These are phyloP conservation scores for Salix caprea DNA, from an alignment of 345 rosid genomes.

Conservation along the genomic window DNA sequence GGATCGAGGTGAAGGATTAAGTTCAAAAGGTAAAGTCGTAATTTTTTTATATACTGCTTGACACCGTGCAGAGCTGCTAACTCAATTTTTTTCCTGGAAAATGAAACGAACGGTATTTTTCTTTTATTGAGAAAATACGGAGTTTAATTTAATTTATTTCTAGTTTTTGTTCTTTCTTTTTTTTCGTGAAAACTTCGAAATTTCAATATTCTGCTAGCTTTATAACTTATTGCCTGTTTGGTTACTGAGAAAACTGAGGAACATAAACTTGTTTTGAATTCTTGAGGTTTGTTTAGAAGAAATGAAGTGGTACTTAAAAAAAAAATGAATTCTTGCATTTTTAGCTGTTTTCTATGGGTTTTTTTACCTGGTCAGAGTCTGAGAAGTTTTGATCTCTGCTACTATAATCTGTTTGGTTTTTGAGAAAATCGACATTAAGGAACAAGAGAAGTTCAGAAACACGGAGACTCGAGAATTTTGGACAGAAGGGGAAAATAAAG, in stretches of 20 bases:
- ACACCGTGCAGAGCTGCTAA: too few relatives aligned
- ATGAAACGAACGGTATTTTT: neutral
- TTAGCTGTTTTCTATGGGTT: neutral
- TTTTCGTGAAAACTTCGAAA: neutral
- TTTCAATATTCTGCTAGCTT: neutral
- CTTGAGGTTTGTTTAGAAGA: neutral
- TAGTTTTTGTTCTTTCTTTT: neutral
- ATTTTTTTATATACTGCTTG: neutral
- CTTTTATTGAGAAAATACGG: neutral
- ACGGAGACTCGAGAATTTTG: neutral
- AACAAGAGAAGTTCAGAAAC: neutral
- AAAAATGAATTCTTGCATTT: neutral
- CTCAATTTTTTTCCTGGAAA: neutral
- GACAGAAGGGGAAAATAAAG: neutral
- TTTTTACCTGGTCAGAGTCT: neutral
- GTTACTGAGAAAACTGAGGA: neutral
- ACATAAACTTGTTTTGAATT: neutral
- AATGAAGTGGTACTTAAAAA: neutral
- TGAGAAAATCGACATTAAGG: neutral
- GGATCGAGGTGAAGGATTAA: neutral
- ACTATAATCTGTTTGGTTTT: conserved; percentile 6
- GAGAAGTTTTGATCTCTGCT: neutral
- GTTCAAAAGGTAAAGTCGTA: neutral
- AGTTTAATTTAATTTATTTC: neutral
- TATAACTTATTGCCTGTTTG: neutral